phyloP scores from a whole-genome alignment of 495 filamentous ascomycete species.

The Hyaloscypha bicolor region DNA sequence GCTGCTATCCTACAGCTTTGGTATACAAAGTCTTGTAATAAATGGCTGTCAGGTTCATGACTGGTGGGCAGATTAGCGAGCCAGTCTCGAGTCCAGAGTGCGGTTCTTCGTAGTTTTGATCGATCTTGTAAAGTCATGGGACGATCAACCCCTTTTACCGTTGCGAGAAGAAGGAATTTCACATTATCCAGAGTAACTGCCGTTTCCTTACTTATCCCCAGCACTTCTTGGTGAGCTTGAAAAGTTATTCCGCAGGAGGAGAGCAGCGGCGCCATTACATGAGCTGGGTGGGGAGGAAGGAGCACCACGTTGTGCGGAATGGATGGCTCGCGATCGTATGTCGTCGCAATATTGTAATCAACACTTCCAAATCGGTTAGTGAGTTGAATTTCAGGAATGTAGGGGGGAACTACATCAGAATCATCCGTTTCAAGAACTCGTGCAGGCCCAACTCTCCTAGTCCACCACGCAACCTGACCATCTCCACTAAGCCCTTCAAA shows the following conservation, averaged over 20 bases:
- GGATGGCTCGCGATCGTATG: slow-evolving; percentile 6
- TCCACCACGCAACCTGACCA: slow-evolving; percentile 27
- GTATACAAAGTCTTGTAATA: slow-evolving; percentile 18
- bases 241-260: not conserved
- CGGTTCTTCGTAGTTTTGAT: slow-evolving; percentile 13
- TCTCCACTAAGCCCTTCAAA: slow-evolving; percentile 26
- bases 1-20: slow-evolving; percentile 14
- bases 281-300: not conserved
- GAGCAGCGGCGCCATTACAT: slow-evolving; percentile 12
- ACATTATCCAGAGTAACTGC: slow-evolving; percentile 26
- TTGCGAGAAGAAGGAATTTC: slow-evolving; percentile 11
- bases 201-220: slow-evolving; percentile 18
- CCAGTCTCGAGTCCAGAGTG: slow-evolving; percentile 17
- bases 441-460: slow-evolving; percentile 14
- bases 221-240: not conserved
- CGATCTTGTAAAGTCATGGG: not conserved
- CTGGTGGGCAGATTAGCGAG: not conserved
- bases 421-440: slow-evolving; percentile 19
- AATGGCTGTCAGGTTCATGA: too few species aligned
- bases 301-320: slow-evolving; percentile 8
- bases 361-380: not conserved
- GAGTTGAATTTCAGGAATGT: not conserved
- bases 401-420: slow-evolving; percentile 16
- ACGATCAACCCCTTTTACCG: not conserved
- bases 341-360: slow-evolving; percentile 22